phyloP scores from a whole-genome alignment of 306 rosid species.

The Citrullus mucosospermus region DNA sequence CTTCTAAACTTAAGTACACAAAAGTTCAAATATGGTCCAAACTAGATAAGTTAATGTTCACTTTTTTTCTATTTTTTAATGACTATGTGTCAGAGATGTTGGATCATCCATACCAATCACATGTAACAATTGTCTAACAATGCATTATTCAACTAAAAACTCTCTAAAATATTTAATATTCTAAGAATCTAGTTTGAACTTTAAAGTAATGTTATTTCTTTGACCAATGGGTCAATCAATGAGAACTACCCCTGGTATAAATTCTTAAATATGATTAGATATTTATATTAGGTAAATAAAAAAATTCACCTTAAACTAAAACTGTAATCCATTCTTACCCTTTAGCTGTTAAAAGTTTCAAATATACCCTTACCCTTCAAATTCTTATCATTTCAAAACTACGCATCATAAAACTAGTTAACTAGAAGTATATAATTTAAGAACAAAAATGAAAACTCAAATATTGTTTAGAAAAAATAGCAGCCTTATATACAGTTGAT shows the following conservation, averaged over 20 bases:
- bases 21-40: background rate
- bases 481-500: too few species aligned
- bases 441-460: background rate
- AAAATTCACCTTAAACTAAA: background rate
- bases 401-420: background rate
- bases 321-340: background rate
- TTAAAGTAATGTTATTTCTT: background rate
- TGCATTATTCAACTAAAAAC: background rate
- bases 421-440: background rate
- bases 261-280: background rate
- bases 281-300: background rate
- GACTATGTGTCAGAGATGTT: background rate
- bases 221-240: background rate
- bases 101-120: background rate
- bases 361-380: background rate
- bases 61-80: background rate
- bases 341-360: background rate
- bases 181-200: background rate
- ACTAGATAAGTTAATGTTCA: background rate
- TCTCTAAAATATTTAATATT: background rate
- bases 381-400: background rate
- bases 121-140: background rate
- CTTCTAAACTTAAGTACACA: background rate
- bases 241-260: background rate
- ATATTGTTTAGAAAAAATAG: too few species aligned